These are phyloP conservation scores for Rhizopus delemar DNA, from an alignment of 371 early-diverging fungal genomes.

Conservation along the genomic window DNA sequence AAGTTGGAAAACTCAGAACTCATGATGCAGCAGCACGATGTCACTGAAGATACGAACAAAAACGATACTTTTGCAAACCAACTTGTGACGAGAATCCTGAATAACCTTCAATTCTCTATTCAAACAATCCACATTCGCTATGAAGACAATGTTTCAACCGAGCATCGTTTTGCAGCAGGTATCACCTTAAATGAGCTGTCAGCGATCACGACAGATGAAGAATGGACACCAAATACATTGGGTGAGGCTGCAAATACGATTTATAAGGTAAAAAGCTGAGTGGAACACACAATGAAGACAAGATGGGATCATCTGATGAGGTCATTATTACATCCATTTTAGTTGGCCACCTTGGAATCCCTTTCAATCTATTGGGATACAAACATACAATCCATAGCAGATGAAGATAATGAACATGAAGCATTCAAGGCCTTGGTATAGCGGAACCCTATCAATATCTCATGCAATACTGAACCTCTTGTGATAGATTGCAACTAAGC, in stretches of 20 bases:
- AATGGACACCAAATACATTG: slow-evolving; percentile 85
- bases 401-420: slow-evolving; percentile 53
- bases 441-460: too few species aligned
- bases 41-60: slow-evolving; percentile 60
- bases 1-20: slow-evolving; percentile 82
- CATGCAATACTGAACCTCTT: neutral
- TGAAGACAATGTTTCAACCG: slow-evolving; percentile 82
- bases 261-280: slow-evolving; percentile 63
- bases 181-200: slow-evolving; percentile 88
- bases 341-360: slow-evolving; percentile 77
- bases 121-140: slow-evolving; percentile 95
- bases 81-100: slow-evolving; percentile 89
- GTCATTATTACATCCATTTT: neutral
- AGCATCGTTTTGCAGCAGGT: slow-evolving; percentile 88
- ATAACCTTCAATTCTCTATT: slow-evolving; percentile 94
- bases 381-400: slow-evolving; percentile 65
- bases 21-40: slow-evolving; percentile 28
- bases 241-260: slow-evolving; percentile 76
- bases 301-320: neutral
- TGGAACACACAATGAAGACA: neutral
- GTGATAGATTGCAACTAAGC: slow-evolving; percentile 61
- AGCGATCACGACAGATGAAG: slow-evolving; percentile 88
- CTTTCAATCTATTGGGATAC: slow-evolving; percentile 93
- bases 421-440: slow-evolving; percentile 57
- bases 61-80: slow-evolving; percentile 81